Conservation (phyloP, 768 basidiomycete species). For the Inosperma sp. region DNA sequence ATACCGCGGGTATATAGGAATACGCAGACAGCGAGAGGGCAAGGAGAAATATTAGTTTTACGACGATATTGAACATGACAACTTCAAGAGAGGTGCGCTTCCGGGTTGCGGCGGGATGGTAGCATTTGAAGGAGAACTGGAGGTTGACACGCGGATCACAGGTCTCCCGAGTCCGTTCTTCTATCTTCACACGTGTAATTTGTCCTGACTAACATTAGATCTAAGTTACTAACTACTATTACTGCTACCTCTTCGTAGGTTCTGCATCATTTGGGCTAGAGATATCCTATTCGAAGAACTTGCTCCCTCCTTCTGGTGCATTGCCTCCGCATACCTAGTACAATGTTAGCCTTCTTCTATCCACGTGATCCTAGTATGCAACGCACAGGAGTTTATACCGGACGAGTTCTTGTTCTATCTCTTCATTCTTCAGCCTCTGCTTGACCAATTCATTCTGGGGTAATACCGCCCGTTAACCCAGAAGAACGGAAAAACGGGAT, state of each 20-base stretch:
- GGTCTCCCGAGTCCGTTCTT: too few species aligned
- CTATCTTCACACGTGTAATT: background rate
- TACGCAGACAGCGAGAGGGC: conserved; percentile 16
- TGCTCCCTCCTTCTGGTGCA: conserved; percentile 72
- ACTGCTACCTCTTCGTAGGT: conserved; percentile 36
- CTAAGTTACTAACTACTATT: conserved; percentile 4
- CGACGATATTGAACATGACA: background rate
- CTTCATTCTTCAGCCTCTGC: conserved; percentile 83
- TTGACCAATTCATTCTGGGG: conserved; percentile 87
- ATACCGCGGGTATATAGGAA: conserved; percentile 66
- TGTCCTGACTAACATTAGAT: background rate
- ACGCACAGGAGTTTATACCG: conserved; percentile 88
- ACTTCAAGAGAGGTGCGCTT: background rate
- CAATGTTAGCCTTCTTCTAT: background rate
- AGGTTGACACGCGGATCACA: conserved; percentile 10
- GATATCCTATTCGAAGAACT: conserved; percentile 63
- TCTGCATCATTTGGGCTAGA: conserved; percentile 39
- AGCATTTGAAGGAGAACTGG: conserved; percentile 4
- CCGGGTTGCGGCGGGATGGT: background rate
- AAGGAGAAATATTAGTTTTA: conserved; percentile 6
- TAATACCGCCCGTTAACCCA: background rate
- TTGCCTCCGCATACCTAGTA: conserved; percentile 61
- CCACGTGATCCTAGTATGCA: conserved; percentile 7
- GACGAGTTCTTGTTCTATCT: conserved; percentile 90
- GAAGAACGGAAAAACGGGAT: background rate